phyloP scores from a whole-genome alignment of 129 eudicot species.

The Gnaphalium uliginosum region DNA sequence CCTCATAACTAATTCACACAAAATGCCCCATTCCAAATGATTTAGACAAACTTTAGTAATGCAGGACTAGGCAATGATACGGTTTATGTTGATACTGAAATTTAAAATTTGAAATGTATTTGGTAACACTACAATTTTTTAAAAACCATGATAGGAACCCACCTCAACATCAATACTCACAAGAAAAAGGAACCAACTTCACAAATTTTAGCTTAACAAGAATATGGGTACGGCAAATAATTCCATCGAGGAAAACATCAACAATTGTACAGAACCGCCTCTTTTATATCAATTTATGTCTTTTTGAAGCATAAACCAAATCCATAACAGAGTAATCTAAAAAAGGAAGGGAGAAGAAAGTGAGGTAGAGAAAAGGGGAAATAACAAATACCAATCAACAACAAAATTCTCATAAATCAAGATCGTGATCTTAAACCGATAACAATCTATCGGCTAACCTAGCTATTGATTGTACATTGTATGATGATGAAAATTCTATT shows the following conservation, averaged over 20 bases:
- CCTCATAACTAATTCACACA: too few species aligned
- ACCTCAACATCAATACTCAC: too few species aligned
- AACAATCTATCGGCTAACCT: not conserved
- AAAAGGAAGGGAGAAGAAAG: not conserved
- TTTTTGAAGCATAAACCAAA: not conserved
- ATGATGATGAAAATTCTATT: not conserved
- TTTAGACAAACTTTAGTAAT: too few species aligned
- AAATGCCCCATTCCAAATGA: too few species aligned
- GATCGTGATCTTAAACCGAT: not conserved
- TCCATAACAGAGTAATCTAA: not conserved
- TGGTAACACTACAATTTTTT: too few species aligned
- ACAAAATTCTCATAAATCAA: not conserved
- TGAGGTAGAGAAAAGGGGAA: not conserved
- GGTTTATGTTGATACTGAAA: too few species aligned
- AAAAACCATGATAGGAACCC: too few species aligned
- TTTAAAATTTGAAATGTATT: too few species aligned
- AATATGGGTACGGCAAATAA: too few species aligned
- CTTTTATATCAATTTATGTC: not conserved
- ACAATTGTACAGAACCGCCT: not conserved
- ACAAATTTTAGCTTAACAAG: too few species aligned
- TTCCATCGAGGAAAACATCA: not conserved
- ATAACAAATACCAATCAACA: not conserved
- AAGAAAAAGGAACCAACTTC: too few species aligned
- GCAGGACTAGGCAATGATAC: too few species aligned
- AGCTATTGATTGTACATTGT: slow-evolving; percentile 10